phyloP scores from a whole-genome alignment of 768 basidiomycete genomes.

The Suillus hirtellus region DNA sequence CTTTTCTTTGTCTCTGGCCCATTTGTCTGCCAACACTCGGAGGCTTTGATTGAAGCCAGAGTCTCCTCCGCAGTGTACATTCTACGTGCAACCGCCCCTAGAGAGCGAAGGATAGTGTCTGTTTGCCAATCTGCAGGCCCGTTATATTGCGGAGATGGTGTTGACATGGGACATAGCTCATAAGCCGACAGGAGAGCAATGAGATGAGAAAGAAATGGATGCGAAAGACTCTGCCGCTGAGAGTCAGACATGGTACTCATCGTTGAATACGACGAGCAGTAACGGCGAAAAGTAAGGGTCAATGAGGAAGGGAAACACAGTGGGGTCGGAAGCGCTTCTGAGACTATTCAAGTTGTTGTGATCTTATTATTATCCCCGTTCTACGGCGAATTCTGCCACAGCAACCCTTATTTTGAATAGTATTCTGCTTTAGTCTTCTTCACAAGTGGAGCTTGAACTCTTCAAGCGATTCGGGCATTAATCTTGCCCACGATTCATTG shows the following conservation, averaged over 20 bases:
- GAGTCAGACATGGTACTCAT: conserved; percentile 35
- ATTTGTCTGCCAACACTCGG: conserved; percentile 32
- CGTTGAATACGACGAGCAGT: conserved; percentile 25
- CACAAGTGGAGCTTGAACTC: conserved; percentile 9
- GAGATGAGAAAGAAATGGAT: conserved; percentile 54
- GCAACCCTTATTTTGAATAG: conserved; percentile 7
- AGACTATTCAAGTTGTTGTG: conserved; percentile 5
- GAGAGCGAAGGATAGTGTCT: conserved; percentile 53
- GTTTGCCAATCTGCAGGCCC: conserved; percentile 61
- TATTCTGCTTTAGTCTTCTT: neutral
- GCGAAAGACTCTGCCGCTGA: conserved; percentile 21
- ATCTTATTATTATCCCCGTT: conserved; percentile 13
- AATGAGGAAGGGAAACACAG: conserved; percentile 1
- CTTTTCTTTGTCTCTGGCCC: conserved; percentile 49
- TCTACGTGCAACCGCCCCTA: conserved; percentile 50
- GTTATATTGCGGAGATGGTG: conserved; percentile 54
- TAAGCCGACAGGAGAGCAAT: conserved; percentile 59
- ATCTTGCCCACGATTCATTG: neutral
- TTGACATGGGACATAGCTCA: conserved; percentile 51
- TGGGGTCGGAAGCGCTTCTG: conserved; percentile 5
- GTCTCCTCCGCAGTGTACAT: conserved; percentile 58
- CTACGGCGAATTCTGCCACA: conserved; percentile 1
- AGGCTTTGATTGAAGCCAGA: conserved; percentile 40
- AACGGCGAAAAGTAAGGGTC: conserved; percentile 4
- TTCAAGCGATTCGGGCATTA: neutral